These are phyloP conservation scores for Dictyophora rubrovolvata DNA, from an alignment of 768 basidiomycete species.

Conservation along the genomic window DNA sequence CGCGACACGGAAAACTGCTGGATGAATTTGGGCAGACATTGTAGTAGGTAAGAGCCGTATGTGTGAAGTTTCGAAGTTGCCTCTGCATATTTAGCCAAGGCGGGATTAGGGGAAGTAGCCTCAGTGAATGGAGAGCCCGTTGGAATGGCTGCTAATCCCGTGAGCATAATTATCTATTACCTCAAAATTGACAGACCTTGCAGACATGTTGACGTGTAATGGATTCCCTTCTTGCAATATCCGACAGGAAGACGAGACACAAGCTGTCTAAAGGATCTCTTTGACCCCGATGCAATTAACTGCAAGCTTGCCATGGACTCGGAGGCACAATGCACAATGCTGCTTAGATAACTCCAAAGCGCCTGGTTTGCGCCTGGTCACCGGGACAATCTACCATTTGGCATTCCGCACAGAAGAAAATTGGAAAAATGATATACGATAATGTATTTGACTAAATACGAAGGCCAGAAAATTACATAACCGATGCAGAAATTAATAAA, in stretches of 20 bases:
- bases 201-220: not conserved
- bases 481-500: not conserved
- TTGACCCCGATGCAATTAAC: not conserved
- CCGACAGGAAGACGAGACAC: not conserved
- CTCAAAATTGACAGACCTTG: slow-evolving; percentile 2
- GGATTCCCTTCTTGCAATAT: not conserved
- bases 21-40: slow-evolving; percentile 92
- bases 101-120: slow-evolving; percentile 80
- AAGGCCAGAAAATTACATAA: not conserved
- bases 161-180: not conserved
- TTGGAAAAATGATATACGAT: slow-evolving; percentile 3
- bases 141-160: not conserved
- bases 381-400: not conserved
- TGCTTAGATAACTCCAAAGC: not conserved
- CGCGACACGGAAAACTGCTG: slow-evolving; percentile 97
- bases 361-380: not conserved
- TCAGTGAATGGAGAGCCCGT: slow-evolving; percentile 69
- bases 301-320: slow-evolving; percentile 5
- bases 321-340: not conserved
- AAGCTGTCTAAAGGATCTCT: not conserved
- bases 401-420: not conserved
- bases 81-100: slow-evolving; percentile 58
- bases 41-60: slow-evolving; percentile 87
- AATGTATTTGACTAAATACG: not conserved
- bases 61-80: slow-evolving; percentile 74